Base-by-base conservation (phyloP, 2,329 filamentous ascomycete species). In the Verticillium longisporum region DNA sequence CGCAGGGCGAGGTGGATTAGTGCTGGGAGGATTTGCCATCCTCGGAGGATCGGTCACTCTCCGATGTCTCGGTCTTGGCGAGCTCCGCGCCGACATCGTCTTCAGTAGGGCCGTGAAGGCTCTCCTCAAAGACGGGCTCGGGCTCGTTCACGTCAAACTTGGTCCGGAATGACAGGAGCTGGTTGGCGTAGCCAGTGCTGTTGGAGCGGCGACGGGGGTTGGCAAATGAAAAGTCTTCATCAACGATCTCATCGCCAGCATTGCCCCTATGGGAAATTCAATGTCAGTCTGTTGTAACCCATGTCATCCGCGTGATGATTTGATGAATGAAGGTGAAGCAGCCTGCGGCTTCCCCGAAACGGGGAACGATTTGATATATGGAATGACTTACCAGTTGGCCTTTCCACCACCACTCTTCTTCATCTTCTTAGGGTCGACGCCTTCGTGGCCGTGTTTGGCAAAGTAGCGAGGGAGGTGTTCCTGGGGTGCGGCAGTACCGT, bases 371-470 rank as follows among this genome's bases (percentile, higher is more conserved):
- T 4, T 5, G 26, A 31, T 31, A 31, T 31, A 31, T 31, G 26
- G 26, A 31, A 31, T 59, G 62, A 71, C 88, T 76, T 85, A 97
- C 94, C 94, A 99, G 77, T 97, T 97, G 73, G 90, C 92, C 77
- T 91, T 93, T 68, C 94, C 94, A 68, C 85, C 89, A 65, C 94
- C 94, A 71, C 96, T 91, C 82, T 99, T 99, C 88, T 99, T 99
- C 73, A 90, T 88, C 83, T 96, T 95, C 77, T 91, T 92, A 64
- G 95, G 94, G 72, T 96, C 91, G 68, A 83, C 81, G 72, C 92
- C 92, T 69, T 86, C 81, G 72, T 89, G 88, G 67, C 94, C 94
- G 63, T 86, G 79, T 80, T 97, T 97, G 76, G 86, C 92, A 75
- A 98, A 98, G 85, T 90, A 98, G 72, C 92, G 91, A 72, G 95